Conservation (phyloP, 2,329 filamentous ascomycete genomes). For the Calonectria naviculata region DNA sequence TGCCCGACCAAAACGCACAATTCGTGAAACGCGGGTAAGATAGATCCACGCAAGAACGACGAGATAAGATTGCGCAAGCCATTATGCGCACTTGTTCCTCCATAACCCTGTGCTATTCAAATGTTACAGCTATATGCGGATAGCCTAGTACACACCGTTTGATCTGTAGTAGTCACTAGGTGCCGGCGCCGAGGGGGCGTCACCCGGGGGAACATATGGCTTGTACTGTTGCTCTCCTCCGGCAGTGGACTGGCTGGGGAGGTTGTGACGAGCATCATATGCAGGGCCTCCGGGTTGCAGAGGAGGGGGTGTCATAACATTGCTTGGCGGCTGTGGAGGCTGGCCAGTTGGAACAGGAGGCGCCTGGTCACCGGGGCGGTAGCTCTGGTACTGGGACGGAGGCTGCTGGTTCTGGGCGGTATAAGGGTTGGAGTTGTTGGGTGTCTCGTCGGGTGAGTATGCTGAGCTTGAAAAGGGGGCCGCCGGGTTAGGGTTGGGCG, state of each 20-base stretch:
- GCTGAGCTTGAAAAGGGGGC: slow-evolving; percentile 59
- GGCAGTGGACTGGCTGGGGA: slow-evolving; percentile 57
- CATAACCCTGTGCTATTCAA: background rate
- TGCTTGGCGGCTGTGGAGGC: slow-evolving; percentile 42
- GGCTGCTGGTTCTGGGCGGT: slow-evolving; percentile 43
- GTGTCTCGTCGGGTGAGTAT: slow-evolving; percentile 60
- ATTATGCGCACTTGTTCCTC: background rate
- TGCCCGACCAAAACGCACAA: background rate
- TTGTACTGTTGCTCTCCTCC: slow-evolving; percentile 64
- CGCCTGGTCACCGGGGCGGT: slow-evolving; percentile 50
- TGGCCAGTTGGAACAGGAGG: slow-evolving; percentile 55
- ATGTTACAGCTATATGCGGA: background rate
- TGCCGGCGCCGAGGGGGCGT: slow-evolving; percentile 60
- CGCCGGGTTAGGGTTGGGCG: slow-evolving; percentile 56
- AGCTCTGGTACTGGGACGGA: slow-evolving; percentile 55
- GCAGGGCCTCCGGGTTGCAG: slow-evolving; percentile 57
- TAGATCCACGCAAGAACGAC: background rate
- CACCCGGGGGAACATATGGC: slow-evolving; percentile 65
- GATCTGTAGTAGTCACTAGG: slow-evolving; percentile 69
- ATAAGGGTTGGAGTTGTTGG: slow-evolving; percentile 41
- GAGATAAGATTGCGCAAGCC: background rate
- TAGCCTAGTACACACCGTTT: slow-evolving; percentile 45
- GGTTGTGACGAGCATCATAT: slow-evolving; percentile 61
- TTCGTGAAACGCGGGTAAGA: background rate
- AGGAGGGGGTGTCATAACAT: slow-evolving; percentile 53